Conservation (phyloP, 148 eudicot species). For the Rhododendron simsii region DNA sequence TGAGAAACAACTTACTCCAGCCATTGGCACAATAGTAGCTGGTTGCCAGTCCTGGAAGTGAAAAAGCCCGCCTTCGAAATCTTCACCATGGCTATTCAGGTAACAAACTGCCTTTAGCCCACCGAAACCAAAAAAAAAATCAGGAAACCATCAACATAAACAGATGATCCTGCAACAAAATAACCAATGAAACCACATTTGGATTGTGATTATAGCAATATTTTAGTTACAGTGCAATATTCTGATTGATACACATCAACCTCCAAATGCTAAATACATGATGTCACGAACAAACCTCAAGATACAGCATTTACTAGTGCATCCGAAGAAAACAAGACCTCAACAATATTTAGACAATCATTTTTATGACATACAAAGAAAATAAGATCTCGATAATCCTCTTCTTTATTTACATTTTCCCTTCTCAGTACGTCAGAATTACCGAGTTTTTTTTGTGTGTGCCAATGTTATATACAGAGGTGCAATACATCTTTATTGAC, state of each 20-base stretch:
- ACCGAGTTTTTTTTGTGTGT: neutral
- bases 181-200: neutral
- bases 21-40: conserved; percentile 54
- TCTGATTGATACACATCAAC: neutral
- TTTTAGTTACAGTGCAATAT: neutral
- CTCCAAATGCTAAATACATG: neutral
- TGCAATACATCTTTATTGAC: neutral
- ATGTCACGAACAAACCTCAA: neutral
- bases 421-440: neutral
- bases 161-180: neutral
- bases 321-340: neutral
- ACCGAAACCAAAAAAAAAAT: conserved; percentile 3
- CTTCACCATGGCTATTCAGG: conserved; percentile 59
- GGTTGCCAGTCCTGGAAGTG: conserved; percentile 92
- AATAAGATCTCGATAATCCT: neutral
- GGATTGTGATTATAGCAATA: neutral
- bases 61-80: conserved; percentile 82
- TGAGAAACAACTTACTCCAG: conserved; percentile 64
- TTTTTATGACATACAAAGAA: neutral
- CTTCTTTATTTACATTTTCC: neutral
- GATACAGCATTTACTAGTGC: neutral
- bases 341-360: neutral
- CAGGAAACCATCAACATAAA: neutral
- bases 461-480: neutral
- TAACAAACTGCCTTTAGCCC: conserved; percentile 84